Evolutionary conservation across 2,329 filamentous ascomycete genomes (phyloP).

Genomic region (Aureobasidium melanogenum): DNA sequence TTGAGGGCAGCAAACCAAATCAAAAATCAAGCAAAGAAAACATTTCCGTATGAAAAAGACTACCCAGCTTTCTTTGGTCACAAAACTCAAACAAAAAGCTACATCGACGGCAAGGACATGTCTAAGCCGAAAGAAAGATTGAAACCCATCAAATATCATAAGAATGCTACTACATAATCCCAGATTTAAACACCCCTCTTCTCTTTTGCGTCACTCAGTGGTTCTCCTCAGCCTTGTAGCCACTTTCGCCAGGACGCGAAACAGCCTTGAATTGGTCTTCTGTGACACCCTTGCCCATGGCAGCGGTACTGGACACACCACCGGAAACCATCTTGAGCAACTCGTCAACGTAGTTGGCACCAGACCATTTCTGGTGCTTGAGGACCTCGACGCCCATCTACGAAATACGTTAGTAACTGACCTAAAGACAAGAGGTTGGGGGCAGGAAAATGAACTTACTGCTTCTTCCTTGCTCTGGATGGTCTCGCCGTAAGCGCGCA

Average conservation of each 20-base stretch:
- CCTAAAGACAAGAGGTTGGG: not conserved
- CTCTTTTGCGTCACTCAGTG: no score
- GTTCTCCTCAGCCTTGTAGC: slow-evolving; percentile 30
- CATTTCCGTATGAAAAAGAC: no score
- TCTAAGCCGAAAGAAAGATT: no score
- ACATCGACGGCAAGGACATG: no score
- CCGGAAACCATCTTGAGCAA: slow-evolving; percentile 95
- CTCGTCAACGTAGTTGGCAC: slow-evolving; percentile 90
- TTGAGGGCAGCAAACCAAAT: no score
- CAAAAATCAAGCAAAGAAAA: no score
- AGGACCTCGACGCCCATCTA: slow-evolving; percentile 84
- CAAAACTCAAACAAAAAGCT: no score
- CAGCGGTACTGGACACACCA: slow-evolving; percentile 81
- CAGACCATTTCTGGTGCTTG: slow-evolving; percentile 98
- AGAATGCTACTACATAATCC: no score
- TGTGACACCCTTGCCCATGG: slow-evolving; percentile 96
- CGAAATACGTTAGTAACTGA: slow-evolving; percentile 17
- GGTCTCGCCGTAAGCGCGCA: slow-evolving; percentile 94
- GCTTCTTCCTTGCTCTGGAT: slow-evolving; percentile 80
- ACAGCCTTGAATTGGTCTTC: slow-evolving; percentile 73
- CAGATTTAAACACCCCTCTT: no score
- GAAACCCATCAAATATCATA: no score
- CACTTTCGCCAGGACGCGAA: not conserved
- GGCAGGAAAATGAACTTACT: slow-evolving; percentile 45
- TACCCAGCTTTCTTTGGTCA: no score